Base-by-base conservation (phyloP, 2,329 filamentous ascomycete species). In the Ophiostoma populinum region DNA sequence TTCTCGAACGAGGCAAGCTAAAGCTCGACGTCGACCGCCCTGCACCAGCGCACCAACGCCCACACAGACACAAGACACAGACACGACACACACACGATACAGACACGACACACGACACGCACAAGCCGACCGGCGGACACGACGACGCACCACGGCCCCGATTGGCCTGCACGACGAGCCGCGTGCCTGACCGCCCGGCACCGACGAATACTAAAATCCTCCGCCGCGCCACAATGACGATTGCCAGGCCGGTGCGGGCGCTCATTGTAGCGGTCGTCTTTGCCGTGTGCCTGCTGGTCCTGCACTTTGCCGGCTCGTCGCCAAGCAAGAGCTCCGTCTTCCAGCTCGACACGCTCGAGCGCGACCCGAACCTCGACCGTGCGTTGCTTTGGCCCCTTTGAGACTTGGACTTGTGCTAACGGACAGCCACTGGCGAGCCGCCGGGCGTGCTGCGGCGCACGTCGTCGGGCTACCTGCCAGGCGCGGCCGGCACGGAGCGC, bases 341-440 rank as follows among this genome's bases (percentile, higher is more conserved):
- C 49, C 55, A 42, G 50, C 53, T 49, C 47, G 57, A 49, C 47
- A 59, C 50, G 24, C 51, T 52, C 58, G 71, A 78, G 46, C 69
- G 72, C 40, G 87, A 95, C 57, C 87, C 87, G 37, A 82, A 87
- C 49, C 54, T 86, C 49, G 85, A 94, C 56, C 74, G 86, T 93
- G 63, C 53, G 80, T 57, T 40, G 8, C n/a, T 11, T 10, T 24
- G 43, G 24, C 7, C 24, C 9, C 8, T 9, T 12, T 31, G 17
- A 35, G 19, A 18, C 30, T 29, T 4, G 11, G 24, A 10, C n/a
- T 26, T 10, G n/a, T n/a, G n/a, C n/a, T n/a, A n/a, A n/a, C n/a
- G n/a, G 41, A 39, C 49, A 93, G 86, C 71, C 29, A 90, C 81
- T 22, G 75, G 73, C 43, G 87, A 95, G 55, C 87, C 87, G 16